Conservation (phyloP, 2,329 filamentous ascomycete species). For the Venturia aucupariae region DNA sequence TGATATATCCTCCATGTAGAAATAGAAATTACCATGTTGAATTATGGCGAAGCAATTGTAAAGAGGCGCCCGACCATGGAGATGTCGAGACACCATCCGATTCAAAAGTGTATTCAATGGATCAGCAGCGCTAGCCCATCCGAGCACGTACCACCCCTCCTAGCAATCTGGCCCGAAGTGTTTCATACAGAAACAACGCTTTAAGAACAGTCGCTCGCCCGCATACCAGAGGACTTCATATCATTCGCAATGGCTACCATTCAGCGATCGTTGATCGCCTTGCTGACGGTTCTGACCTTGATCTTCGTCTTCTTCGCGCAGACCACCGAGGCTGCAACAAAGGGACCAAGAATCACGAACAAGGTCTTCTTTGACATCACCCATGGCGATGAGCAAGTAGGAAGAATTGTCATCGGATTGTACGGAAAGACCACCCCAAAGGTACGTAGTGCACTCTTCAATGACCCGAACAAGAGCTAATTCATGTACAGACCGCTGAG, state of each 20-base stretch:
- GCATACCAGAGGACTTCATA: not conserved
- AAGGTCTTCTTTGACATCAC: constrained; percentile 85
- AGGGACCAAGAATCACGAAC: constrained; percentile 91
- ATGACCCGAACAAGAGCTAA: constrained; percentile 16
- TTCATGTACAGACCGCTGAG: constrained; percentile 45
- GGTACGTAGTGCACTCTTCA: constrained; percentile 24
- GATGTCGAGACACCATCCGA: not conserved
- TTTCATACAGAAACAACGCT: not conserved
- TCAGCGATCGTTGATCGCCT: constrained; percentile 59
- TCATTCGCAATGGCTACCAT: constrained; percentile 59
- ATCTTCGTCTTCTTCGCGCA: constrained; percentile 67
- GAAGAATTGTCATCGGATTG: constrained; percentile 70
- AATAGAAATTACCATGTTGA: constrained; percentile 8
- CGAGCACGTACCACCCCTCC: not conserved
- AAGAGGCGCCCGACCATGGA: too few relatives aligned
- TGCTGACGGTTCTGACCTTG: constrained; percentile 68
- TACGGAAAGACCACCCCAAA: constrained; percentile 83
- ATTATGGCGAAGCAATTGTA: not conserved
- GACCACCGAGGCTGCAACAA: constrained; percentile 56
- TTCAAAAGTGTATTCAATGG: not conserved
- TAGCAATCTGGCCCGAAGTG: not conserved
- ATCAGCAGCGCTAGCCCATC: not conserved
- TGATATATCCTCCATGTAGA: not conserved
- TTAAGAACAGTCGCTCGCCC: not conserved
- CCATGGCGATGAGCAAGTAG: constrained; percentile 64